Evolutionary conservation across 805 yeast genomes (phyloP), one percentile per base, ranked within the genome.

Genomic region (Candida namnaoensis): DNA sequence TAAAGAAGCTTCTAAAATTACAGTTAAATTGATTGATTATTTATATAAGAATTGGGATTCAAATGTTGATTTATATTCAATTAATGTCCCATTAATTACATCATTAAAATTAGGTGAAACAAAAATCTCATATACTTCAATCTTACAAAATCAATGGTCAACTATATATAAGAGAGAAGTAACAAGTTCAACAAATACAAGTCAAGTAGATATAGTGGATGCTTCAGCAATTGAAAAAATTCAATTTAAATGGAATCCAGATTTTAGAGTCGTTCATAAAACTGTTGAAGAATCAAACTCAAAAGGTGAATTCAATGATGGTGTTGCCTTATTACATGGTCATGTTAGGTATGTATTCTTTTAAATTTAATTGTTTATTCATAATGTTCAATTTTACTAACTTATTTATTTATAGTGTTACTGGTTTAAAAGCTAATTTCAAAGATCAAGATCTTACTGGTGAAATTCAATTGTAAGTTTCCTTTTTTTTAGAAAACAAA

Each of bases 201-300:
- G 49, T 3, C 54, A 56, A 6, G 54, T 53, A 4, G 80, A 74
- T 46, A 74, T 77, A 41, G 73, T 76, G 34, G 78, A 71, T 48
- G 71, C 66, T 19, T 61, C 69, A 4, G 64, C 65, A 25, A 57
- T 62, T 23, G 64, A 74, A 19, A 56, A 62, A 45, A 66, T 72
- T 28, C 69, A 74, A 42, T 93, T 79, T 61, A 66, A 65, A 46
- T 91, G 99, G 99, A 69, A 70, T 36, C 99, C 99, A 1, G 78
- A 88, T 56, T 88, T 87, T 61, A 74, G 72, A 36, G 62, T 69
- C 24, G 88, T 84, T 12, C 83, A 81, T 54, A 65, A 73, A 38
- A 69, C 72, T 8, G 74, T 77, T 12, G 52, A 59, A 15, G 63
- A 54, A 12, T 65, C 70, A 9, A 44, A 54, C 34, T 56, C 53